Conservation (phyloP, 768 basidiomycete genomes). For the Auricularia sp. region DNA sequence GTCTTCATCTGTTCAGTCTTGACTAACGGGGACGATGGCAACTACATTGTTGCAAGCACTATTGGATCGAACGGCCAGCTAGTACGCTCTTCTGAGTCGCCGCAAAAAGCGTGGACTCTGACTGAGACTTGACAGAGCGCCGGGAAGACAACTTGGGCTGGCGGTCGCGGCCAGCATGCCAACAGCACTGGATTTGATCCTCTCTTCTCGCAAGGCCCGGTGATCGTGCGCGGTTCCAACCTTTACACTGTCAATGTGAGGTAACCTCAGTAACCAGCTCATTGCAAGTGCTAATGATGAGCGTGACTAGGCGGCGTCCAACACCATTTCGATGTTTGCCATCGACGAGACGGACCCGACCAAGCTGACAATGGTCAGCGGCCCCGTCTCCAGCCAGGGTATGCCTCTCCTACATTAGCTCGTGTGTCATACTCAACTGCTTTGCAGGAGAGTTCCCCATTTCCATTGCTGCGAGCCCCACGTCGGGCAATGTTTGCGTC, state of each 20-base stretch:
- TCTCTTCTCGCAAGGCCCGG: slow-evolving; percentile 32
- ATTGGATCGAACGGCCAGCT: slow-evolving; percentile 31
- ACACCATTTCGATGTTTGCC: slow-evolving; percentile 29
- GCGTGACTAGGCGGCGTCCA: slow-evolving; percentile 11
- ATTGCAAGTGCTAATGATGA: neutral
- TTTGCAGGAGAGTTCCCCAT: slow-evolving; percentile 18
- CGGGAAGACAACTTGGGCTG: slow-evolving; percentile 22
- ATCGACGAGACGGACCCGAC: slow-evolving; percentile 19
- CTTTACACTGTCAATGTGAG: slow-evolving; percentile 29
- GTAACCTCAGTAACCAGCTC: neutral
- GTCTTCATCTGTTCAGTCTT: slow-evolving; percentile 26
- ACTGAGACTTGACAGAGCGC: slow-evolving; percentile 15
- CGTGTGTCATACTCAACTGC: neutral
- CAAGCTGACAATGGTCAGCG: slow-evolving; percentile 14
- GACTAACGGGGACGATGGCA: slow-evolving; percentile 38
- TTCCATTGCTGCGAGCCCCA: slow-evolving; percentile 27
- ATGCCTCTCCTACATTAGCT: neutral
- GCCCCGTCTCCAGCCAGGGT: slow-evolving; percentile 10
- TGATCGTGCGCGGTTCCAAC: slow-evolving; percentile 27
- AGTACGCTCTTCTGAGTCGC: neutral
- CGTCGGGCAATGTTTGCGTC: slow-evolving; percentile 25
- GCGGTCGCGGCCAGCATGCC: slow-evolving; percentile 16
- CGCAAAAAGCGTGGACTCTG: too few relatives aligned
- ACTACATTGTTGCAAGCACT: slow-evolving; percentile 33
- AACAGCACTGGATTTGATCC: slow-evolving; percentile 26